Evolutionary conservation across 192 early-diverging fungal species (phyloP).

Genomic region (Backusella luteola): DNA sequence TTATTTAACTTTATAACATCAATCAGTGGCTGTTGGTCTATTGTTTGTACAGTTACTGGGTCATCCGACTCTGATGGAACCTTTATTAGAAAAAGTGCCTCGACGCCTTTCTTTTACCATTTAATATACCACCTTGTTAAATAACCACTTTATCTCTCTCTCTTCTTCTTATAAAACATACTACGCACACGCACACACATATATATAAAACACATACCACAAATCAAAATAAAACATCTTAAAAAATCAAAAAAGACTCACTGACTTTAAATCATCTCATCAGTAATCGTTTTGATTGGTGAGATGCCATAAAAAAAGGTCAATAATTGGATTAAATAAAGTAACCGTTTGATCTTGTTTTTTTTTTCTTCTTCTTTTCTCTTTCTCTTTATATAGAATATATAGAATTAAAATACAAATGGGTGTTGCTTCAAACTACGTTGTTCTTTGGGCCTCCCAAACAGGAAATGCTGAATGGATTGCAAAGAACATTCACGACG

Average conservation of each 20-base stretch:
- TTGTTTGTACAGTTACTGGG: neutral
- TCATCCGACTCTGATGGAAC: neutral
- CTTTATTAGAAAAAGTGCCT: neutral
- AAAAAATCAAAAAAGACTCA: neutral
- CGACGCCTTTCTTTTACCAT: neutral
- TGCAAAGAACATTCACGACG: slow-evolving; percentile 76
- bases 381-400: neutral
- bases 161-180: neutral
- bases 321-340: neutral
- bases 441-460: slow-evolving; percentile 83
- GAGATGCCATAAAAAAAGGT: neutral
- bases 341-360: neutral
- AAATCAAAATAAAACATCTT: neutral
- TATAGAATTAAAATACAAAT: neutral
- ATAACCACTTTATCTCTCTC: neutral
- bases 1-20: neutral
- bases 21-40: neutral
- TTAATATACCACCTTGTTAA: neutral
- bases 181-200: neutral
- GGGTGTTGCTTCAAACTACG: slow-evolving; percentile 15
- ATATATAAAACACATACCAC: neutral
- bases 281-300: neutral
- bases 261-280: slow-evolving; percentile 6
- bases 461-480: slow-evolving; percentile 96
- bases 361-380: neutral